A percentile compares a stretch with the other conserved stretches of the same genome.
phyloP scores from a whole-genome alignment of 176 grass and related monocot genomes.

The Eremochloa ophiuroides region DNA sequence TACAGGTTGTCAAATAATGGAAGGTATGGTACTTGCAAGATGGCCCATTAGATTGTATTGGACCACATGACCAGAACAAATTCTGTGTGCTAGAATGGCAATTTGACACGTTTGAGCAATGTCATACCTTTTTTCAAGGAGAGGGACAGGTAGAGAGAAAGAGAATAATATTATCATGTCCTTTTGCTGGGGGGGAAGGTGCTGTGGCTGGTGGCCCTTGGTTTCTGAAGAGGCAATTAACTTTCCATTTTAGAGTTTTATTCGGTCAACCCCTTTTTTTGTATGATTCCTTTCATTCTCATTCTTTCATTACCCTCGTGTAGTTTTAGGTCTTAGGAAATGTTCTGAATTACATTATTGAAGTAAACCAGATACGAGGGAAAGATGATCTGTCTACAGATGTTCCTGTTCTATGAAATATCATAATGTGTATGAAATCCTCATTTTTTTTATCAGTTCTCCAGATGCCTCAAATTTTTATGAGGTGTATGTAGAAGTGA shows the following conservation, averaged over 20 bases:
- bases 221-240: not conserved
- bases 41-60: constrained; percentile 15
- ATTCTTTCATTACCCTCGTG: not conserved
- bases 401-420: not conserved
- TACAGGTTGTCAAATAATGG: constrained; percentile 2
- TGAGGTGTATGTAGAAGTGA: not conserved
- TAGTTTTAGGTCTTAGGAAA: not conserved
- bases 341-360: not conserved
- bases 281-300: constrained; percentile 9
- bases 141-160: not conserved
- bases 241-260: constrained; percentile 16
- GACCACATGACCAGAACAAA: constrained; percentile 10
- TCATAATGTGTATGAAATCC: not conserved
- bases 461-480: not conserved
- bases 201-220: not conserved
- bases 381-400: not conserved
- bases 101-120: constrained; percentile 16
- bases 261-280: constrained; percentile 36
- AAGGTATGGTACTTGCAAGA: not conserved
- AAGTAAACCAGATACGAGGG: not conserved
- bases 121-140: not conserved
- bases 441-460: not conserved
- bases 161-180: not conserved
- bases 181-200: constrained; percentile 32
- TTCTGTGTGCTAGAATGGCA: not conserved